Evolutionary conservation across 176 grass and related monocot genomes (phyloP), one percentile per base, ranked within the genome.

Genomic region (Stipa capillata): DNA sequence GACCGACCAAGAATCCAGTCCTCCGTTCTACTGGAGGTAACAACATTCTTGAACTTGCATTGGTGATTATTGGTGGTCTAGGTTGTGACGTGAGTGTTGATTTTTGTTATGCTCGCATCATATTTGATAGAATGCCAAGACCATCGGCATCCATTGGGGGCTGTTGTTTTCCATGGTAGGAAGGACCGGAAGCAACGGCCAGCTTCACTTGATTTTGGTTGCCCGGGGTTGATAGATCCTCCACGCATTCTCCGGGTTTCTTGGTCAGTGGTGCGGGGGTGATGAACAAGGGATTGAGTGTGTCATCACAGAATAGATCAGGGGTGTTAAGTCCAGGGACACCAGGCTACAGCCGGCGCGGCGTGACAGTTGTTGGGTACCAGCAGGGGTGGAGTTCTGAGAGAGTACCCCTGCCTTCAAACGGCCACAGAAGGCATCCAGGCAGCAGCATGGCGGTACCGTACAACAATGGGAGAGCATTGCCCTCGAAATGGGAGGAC

Each of bases 401-500:
- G 79, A n/a, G n/a, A n/a, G n/a, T n/a, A n/a, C n/a, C n/a, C n/a
- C n/a, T n/a, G n/a, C n/a, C n/a, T n/a, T 77, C 68, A 3, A 57
- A 61, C 27, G 27, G 28, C 9, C 79, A 87, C 34, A 55, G 49
- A 85, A 80, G 77, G 86, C 29, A 84, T 42, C 70, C 43, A n/a
- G 17, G 66, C 78, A 55, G 53, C 60, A 33, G 55, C 37, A 73
- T 65, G 85, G 56, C 25, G 48, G 47, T 85, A 4, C 94, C 91
- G 0, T 90, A 91, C 49, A 72, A 83, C 65, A 79, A 76, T 73
- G 82, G 86, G 39, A 88, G 89, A 78, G 85, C 85, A 21, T 76
- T 97, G 65, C 94, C 94, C 18, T 97, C 94, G 3, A 97, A 97
- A 84, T 97, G 94, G 94, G 94, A 97, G 78, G 91, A 97, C 16